Percentiles rank a stretch among this genome's conserved stretches.
Conservation (phyloP, 2,329 filamentous ascomycete species). For the Penicillium griseofulvum region DNA sequence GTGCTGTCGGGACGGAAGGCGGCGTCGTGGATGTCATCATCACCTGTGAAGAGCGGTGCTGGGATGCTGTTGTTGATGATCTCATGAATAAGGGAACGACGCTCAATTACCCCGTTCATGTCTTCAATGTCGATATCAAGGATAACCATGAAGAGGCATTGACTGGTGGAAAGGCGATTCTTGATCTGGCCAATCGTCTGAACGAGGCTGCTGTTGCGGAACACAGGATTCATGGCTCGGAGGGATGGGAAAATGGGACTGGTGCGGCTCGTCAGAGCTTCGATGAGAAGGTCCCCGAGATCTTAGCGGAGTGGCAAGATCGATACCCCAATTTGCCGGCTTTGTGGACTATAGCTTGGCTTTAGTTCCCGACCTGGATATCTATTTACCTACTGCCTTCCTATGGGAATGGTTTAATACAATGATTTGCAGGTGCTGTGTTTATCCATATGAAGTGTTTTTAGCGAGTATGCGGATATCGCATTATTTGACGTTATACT, state of each 20-base stretch:
- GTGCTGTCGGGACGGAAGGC: conserved; percentile 76
- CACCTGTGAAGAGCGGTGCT: conserved; percentile 96
- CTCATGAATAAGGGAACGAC: conserved; percentile 79
- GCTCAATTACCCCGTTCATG: conserved; percentile 89
- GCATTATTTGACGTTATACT: not conserved
- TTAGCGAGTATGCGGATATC: not conserved
- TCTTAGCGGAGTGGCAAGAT: conserved; percentile 91
- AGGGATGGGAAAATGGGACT: conserved; percentile 67
- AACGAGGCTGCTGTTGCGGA: conserved; percentile 80
- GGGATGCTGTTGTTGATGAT: conserved; percentile 96
- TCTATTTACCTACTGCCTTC: not conserved
- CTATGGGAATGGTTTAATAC: not conserved
- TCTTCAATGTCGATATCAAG: conserved; percentile 97
- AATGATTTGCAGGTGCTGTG: not conserved
- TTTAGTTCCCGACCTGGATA: conserved; percentile 50
- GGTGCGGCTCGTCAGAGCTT: conserved; percentile 71
- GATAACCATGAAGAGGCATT: conserved; percentile 97
- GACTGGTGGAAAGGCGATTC: conserved; percentile 83
- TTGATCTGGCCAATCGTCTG: conserved; percentile 82
- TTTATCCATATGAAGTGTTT: not conserved
- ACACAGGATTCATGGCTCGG: conserved; percentile 61
- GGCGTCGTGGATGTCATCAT: conserved; percentile 92
- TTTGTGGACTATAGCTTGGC: conserved; percentile 93
- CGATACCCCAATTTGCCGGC: conserved; percentile 88
- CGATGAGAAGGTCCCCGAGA: conserved; percentile 88